Percentiles rank a stretch among this genome's conserved stretches.
phyloP scores from a whole-genome alignment of 257 asterid species.

The Primulina tabacum region DNA sequence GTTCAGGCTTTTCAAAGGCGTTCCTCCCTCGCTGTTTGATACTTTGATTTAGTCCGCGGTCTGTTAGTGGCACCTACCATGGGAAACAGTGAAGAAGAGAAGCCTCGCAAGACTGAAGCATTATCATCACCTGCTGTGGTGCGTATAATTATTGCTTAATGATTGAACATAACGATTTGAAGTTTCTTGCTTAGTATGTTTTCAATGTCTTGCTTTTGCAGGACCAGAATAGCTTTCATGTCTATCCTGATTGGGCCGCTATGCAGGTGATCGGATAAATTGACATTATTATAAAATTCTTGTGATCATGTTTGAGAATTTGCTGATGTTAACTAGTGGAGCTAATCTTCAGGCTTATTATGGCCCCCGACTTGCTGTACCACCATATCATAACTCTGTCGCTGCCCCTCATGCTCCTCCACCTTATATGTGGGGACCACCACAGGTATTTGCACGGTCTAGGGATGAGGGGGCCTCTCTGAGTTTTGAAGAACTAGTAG shows the following conservation, averaged over 20 bases:
- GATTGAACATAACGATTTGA: not conserved
- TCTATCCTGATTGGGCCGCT: slow-evolving; percentile 94
- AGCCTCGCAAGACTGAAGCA: slow-evolving; percentile 61
- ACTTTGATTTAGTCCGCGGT: not conserved
- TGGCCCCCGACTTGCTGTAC: slow-evolving; percentile 93
- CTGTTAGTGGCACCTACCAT: slow-evolving; percentile 28
- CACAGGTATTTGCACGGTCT: slow-evolving; percentile 57
- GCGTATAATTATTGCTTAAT: slow-evolving; percentile 24
- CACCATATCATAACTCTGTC: slow-evolving; percentile 79
- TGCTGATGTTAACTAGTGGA: slow-evolving; percentile 5
- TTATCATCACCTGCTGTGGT: slow-evolving; percentile 57
- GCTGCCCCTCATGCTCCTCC: slow-evolving; percentile 77
- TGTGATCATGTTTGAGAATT: slow-evolving; percentile 6
- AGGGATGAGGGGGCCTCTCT: not conserved
- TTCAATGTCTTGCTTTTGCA: slow-evolving; percentile 38
- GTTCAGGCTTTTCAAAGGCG: slow-evolving; percentile 16
- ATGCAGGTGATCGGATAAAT: slow-evolving; percentile 62
- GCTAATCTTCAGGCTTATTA: slow-evolving; percentile 64
- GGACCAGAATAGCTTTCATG: slow-evolving; percentile 73
- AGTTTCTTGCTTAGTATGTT: not conserved
- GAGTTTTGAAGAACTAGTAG: slow-evolving; percentile 10
- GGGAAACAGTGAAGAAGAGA: slow-evolving; percentile 82
- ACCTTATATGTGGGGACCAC: slow-evolving; percentile 95
- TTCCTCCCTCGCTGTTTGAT: slow-evolving; percentile 8
- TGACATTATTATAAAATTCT: slow-evolving; percentile 7